Conservation (phyloP, 2,329 filamentous ascomycete genomes). For the Botrytis hyacinthi region DNA sequence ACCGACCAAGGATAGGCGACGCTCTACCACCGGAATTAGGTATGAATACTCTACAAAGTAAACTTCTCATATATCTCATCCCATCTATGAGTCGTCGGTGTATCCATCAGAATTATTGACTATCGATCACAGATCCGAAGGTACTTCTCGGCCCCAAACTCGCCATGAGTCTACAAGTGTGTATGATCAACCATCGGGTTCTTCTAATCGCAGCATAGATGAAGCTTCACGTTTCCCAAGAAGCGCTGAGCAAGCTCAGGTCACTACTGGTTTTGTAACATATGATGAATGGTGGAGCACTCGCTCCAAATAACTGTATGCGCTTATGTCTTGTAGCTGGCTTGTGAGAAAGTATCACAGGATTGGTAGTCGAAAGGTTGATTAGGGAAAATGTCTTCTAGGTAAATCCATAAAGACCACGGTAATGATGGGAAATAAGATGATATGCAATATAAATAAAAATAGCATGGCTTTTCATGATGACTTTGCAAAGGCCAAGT, state of each 20-base stretch:
- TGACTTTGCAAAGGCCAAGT: no score
- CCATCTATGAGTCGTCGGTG: neutral
- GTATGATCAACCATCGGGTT: neutral
- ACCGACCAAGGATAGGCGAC: neutral
- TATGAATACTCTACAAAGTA: neutral
- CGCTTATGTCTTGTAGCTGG: neutral
- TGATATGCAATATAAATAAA: no score
- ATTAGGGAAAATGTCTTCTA: neutral
- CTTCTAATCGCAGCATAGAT: rapidly evolving
- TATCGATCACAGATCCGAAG: neutral
- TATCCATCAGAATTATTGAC: neutral
- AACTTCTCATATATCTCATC: rapidly evolving
- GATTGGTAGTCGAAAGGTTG: neutral
- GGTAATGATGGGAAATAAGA: neutral
- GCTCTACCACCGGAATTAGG: neutral
- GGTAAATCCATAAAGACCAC: neutral
- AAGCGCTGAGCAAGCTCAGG: neutral
- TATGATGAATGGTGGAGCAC: neutral
- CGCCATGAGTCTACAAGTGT: neutral
- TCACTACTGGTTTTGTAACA: neutral
- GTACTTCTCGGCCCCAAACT: neutral
- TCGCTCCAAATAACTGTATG: neutral
- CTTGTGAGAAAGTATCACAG: neutral
- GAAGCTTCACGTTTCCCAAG: neutral
- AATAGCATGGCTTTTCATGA: no score